phyloP scores from a whole-genome alignment of 371 early-diverging fungal species.

The Mucor saturninus region DNA sequence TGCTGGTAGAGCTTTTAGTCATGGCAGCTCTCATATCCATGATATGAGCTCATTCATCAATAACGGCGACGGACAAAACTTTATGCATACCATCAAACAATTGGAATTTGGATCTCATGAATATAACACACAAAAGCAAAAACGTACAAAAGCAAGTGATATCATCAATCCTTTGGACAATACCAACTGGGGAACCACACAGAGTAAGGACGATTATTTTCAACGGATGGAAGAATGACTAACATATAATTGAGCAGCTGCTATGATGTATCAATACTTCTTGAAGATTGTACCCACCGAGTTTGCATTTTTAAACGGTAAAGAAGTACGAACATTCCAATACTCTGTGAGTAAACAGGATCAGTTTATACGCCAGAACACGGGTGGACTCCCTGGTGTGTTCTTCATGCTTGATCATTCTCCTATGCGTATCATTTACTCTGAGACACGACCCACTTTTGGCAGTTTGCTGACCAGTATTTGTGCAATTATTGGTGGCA shows the following conservation, averaged over 20 bases:
- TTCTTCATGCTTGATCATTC: conserved; percentile 96
- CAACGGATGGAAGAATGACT: too few relatives aligned
- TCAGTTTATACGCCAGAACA: conserved; percentile 34
- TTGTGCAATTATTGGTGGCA: conserved; percentile 95
- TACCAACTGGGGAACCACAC: conserved; percentile 48
- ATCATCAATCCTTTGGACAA: conserved; percentile 84
- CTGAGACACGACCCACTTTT: conserved; percentile 81
- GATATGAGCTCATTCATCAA: conserved; percentile 43
- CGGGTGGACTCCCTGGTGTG: conserved; percentile 73
- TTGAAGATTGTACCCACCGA: conserved; percentile 92
- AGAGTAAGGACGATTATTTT: conserved; percentile 38
- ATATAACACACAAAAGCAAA: conserved; percentile 32
- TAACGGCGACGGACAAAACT: conserved; percentile 62
- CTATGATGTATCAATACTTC: conserved; percentile 86
- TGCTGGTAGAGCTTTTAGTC: conserved; percentile 83
- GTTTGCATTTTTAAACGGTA: conserved; percentile 71
- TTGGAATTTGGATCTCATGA: conserved; percentile 82
- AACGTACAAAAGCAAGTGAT: conserved; percentile 39
- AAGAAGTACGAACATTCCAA: conserved; percentile 83
- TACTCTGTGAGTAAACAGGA: conserved; percentile 93
- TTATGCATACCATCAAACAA: conserved; percentile 82
- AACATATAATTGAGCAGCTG: conserved; percentile 18
- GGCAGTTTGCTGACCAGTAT: conserved; percentile 85
- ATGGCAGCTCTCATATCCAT: conserved; percentile 73
- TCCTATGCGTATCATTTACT: conserved; percentile 91